Base-by-base conservation (phyloP, 129 eudicot species). In the Tagetes patula region DNA sequence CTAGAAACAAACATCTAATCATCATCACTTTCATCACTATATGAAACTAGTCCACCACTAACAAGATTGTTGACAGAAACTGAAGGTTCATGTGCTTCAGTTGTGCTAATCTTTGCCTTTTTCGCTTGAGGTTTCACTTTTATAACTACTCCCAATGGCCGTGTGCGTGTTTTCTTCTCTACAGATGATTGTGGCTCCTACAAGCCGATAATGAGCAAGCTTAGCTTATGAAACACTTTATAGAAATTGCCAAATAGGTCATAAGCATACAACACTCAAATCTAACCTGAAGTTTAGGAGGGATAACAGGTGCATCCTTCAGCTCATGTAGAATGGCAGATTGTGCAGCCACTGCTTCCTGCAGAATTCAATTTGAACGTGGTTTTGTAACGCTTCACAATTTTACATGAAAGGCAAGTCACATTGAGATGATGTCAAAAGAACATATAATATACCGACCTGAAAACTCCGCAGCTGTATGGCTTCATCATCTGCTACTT, bases 331-430 rank as follows among this genome's bases (percentile, higher is more conserved):
- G 75, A 56, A 77, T 46, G 64, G 64, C 45, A 75, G 91, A 79
- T 82, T 87, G 96, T 73, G 95, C 89, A 79, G 91, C 96, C 61
- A 93, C 92, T 36, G 86, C 87, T 74, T 85, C 92, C 98, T 93
- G 79, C 71, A 75, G 72, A 3, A 20, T 52, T 43, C 5, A 65
- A 65, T 36, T 34, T 47, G 20, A 71, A 56, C n/a, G 50, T 37
- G 62, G 36, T 58, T 58, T 68, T 47, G 43, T 58, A 75, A 42
- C 0, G 36, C 33, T n/a, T 42, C 56, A 65, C 55, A 63, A 49
- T 6, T 64, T 20, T 37, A 39, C n/a, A 64, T 43, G 48, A 43
- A 43, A 43, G 11, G 48, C 11, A 43, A 10, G 8, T 43, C 48
- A 43, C 46, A 43, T 43, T 43, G 48, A 43, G 48, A 43, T 43